Conservation (phyloP, 768 basidiomycete species). For the Phylloporus arenicola region DNA sequence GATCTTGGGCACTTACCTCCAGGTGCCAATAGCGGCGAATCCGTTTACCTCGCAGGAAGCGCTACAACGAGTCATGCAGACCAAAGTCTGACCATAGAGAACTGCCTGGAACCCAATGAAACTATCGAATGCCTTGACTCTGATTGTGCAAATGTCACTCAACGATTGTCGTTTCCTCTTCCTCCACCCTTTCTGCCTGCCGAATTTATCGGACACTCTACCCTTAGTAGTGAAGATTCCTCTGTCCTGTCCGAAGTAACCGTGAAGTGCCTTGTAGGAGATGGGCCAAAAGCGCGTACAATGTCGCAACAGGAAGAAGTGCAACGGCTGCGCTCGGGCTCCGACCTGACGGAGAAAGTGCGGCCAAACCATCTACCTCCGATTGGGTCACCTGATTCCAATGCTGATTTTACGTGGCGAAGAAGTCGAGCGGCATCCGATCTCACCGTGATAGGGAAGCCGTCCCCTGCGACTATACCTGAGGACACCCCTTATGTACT, state of each 20-base stretch:
- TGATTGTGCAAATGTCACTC: conserved; percentile 1
- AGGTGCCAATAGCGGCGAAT: neutral
- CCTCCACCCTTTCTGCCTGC: conserved; percentile 7
- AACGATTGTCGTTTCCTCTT: conserved; percentile 19
- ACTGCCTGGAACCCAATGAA: neutral
- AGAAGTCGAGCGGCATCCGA: conserved; percentile 29
- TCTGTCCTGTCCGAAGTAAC: neutral
- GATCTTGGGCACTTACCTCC: neutral
- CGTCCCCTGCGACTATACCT: conserved; percentile 1
- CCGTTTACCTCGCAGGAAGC: neutral
- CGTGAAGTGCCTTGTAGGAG: neutral
- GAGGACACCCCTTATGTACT: neutral
- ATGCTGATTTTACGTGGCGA: conserved; percentile 5
- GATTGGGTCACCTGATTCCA: neutral
- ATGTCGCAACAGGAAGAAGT: conserved; percentile 1
- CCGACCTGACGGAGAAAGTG: conserved; percentile 16
- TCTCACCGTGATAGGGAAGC: conserved; percentile 24
- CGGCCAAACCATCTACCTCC: conserved; percentile 4
- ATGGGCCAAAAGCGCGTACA: neutral
- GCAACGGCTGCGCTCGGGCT: neutral
- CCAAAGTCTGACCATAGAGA: neutral
- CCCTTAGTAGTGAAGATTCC: neutral
- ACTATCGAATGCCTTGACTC: neutral
- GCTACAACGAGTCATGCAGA: too few species aligned
- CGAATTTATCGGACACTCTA: conserved; percentile 3